Base-by-base conservation (phyloP, 2,329 filamentous ascomycete genomes). In the Penicillium sp. region DNA sequence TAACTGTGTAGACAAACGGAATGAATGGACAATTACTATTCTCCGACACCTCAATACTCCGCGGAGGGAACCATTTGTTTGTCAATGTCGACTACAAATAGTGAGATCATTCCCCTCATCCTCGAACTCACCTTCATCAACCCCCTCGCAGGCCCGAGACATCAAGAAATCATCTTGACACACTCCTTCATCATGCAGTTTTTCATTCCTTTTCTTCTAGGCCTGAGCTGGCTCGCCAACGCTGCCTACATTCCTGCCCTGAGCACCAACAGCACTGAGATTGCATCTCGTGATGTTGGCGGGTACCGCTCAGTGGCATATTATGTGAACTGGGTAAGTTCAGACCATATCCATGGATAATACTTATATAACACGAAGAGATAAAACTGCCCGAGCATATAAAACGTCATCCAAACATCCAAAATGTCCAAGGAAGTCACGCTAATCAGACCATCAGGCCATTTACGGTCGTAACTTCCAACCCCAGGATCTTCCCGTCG, bases 391-490 rank as follows among this genome's bases (percentile, higher is more conserved):
- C 22, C 24, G 18, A 20, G 34, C 34, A 26, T n/a, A n/a, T 2
- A 35, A 35, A 10, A 20, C 7, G 10, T 10, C 29, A 46, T 35
- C 14, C 45, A 26, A 9, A 14, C 20, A 34, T 26, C 9, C 5
- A 39, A 26, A 9, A 14, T 16, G 26, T 26, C 9, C 5, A 39
- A 44, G 13, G n/a, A 32, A 32, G 14, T 4, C 26, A 29, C 2
- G 16, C 47, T 51, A 43, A 39, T 24, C 14, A 46, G 31, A 52
- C 6, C 43, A 26, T 46, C 43, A 81, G 90, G 90, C 89, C 61
- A 93, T 96, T 64, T 97, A 97, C 73, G 90, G 80, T 38, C 86
- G 92, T 53, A 88, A 93, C 66, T 89, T 94, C 71, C 83, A 86
- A n/a, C 92, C 92, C 0, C 89, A 95, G 69, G 86, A 96, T 69